Base-by-base conservation (phyloP, 768 basidiomycete genomes). In the Calocera viscosa region DNA sequence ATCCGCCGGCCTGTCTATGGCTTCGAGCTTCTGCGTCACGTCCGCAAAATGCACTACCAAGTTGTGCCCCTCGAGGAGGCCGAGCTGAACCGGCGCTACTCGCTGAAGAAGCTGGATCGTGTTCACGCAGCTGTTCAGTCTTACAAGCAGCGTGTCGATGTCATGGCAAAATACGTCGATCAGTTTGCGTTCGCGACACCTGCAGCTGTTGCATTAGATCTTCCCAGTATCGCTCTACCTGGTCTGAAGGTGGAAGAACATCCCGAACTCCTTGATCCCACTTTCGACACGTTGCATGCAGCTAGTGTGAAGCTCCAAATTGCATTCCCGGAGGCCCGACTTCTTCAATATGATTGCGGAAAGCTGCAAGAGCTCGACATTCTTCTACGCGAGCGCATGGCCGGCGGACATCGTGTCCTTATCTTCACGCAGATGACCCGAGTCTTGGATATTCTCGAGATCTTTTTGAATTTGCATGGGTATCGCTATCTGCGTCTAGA, bases 391-490 rank as follows among this genome's bases (percentile, higher is more conserved):
- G 84, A 90, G 75, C 89, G 86, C 76, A 92, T 94, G 73, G 84
- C 86, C 0, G 91, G 86, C 5, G 92, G 93, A 0, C 94, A 96
- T 74, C 88, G 94, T 7, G 82, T 90, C 28, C 81, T 98, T 60
- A 94, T 98, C 69, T 98, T 98, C 77, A 97, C 94, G 0, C 94
- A 98, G 72, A 97, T 97, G 94, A 95, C 94, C 33, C 82, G 83
- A 68, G 87, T 98, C 34, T 81, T 98, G 67, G 94, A 98, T 74
- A 91, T 98, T 68, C 82, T 98, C 65, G 94, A 97, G 74, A 86
- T 87, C 19, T 98, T 93, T 76, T 82, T 97, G 67, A 94, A 89
- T 72, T 86, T 92, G 67, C 92, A 94, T 73, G 94, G 94, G 0
- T 90, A 94, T 74, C 83, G 94, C 12, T 98, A 98, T 75, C 83